Evolutionary conservation across 495 filamentous ascomycete genomes (phyloP).

Genomic region (Tuber melanosporum): DNA sequence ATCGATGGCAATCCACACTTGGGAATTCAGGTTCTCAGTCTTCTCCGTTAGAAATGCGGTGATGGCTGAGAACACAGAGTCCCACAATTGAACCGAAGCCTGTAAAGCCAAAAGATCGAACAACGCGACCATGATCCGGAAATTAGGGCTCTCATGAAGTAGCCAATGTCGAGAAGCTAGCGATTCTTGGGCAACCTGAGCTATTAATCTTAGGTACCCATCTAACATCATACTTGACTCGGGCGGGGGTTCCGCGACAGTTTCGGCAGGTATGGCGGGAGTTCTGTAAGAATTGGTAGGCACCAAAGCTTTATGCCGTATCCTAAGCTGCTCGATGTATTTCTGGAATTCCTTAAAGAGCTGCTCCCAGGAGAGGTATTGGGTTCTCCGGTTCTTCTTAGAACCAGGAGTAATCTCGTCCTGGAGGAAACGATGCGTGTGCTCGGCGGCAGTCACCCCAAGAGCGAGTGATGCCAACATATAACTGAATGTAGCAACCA

Average conservation of each 20-base stretch:
- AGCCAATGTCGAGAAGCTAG: constrained; percentile 55
- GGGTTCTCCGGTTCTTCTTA: constrained; percentile 67
- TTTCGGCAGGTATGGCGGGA: constrained; percentile 42
- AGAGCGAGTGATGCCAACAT: constrained; percentile 80
- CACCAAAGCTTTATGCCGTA: constrained; percentile 27
- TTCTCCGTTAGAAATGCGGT: constrained; percentile 40
- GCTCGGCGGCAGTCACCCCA: constrained; percentile 67
- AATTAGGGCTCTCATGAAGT: constrained; percentile 56
- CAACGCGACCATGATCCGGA: constrained; percentile 27
- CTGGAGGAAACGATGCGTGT: constrained; percentile 78
- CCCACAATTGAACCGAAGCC: constrained; percentile 39
- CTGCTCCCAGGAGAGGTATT: constrained; percentile 80
- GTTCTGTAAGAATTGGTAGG: constrained; percentile 35
- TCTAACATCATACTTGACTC: constrained; percentile 89
- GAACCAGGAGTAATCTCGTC: constrained; percentile 71
- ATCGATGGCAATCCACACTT: constrained; percentile 39
- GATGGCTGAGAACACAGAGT: constrained; percentile 41
- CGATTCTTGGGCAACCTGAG: constrained; percentile 65
- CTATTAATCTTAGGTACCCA: constrained; percentile 79
- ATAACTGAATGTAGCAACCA: constrained; percentile 91
- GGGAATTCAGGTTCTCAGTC: constrained; percentile 23
- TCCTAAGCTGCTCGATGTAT: constrained; percentile 38
- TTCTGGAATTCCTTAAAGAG: constrained; percentile 67
- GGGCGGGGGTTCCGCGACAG: constrained; percentile 62
- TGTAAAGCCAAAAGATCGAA: constrained; percentile 38